A percentile compares a stretch with the other conserved stretches of the same genome.
phyloP scores from a whole-genome alignment of 768 basidiomycete genomes.

The Trametes sanguinea region DNA sequence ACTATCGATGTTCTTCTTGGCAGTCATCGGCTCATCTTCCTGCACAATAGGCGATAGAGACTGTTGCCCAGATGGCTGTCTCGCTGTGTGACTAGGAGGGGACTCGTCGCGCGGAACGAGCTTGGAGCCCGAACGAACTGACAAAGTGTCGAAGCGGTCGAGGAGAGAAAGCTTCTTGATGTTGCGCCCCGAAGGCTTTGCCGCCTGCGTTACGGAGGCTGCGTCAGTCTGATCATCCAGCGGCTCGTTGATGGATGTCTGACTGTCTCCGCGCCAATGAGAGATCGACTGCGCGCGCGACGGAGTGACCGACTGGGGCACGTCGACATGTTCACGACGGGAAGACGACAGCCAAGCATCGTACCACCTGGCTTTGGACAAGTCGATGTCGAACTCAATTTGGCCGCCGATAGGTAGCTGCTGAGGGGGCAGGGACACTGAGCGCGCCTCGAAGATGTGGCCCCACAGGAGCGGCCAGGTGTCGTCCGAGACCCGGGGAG shows the following conservation, averaged over 20 bases:
- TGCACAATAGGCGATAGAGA: constrained; percentile 63
- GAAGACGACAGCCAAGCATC: constrained; percentile 63
- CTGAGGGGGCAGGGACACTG: constrained; percentile 33
- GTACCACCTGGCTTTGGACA: constrained; percentile 76
- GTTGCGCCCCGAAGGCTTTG: constrained; percentile 39
- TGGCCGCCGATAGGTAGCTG: constrained; percentile 69
- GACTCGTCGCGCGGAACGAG: constrained; percentile 30
- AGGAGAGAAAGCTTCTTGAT: constrained; percentile 71
- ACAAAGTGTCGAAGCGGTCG: constrained; percentile 56
- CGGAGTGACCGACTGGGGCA: constrained; percentile 40
- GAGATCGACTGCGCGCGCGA: constrained; percentile 45
- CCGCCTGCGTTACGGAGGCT: constrained; percentile 30
- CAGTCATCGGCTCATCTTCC: constrained; percentile 56
- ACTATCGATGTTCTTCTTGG: constrained; percentile 49
- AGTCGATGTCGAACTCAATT: constrained; percentile 87
- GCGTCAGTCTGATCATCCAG: constrained; percentile 39
- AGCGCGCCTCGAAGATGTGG: constrained; percentile 52
- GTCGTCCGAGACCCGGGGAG: constrained; percentile 77
- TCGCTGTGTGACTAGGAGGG: constrained; percentile 32
- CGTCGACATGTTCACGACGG: constrained; percentile 44
- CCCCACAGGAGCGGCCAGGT: constrained; percentile 75
- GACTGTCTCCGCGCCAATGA: constrained; percentile 59
- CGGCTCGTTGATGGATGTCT: constrained; percentile 47
- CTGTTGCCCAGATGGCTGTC: constrained; percentile 25
- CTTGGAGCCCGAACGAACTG: constrained; percentile 35